These are phyloP conservation scores for Termitomyces sp. DNA, from an alignment of 768 basidiomycete genomes.

Conservation along the genomic window DNA sequence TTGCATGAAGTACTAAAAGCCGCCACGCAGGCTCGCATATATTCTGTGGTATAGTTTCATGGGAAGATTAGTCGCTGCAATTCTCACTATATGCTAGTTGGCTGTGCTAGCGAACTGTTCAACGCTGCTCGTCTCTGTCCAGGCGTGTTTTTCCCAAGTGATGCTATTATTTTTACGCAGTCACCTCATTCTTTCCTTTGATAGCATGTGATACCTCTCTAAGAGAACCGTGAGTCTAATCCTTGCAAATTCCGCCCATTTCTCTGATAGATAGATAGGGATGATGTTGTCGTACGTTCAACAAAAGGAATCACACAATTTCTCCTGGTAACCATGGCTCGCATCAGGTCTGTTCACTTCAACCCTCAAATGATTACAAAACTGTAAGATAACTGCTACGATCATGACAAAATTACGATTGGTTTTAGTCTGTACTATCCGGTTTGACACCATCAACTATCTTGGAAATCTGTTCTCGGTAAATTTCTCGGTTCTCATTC, in stretches of 20 bases:
- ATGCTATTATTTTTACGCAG: background rate
- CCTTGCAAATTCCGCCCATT: background rate
- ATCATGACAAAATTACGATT: slow-evolving; percentile 18
- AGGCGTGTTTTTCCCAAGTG: slow-evolving; percentile 31
- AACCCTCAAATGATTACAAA: slow-evolving; percentile 89
- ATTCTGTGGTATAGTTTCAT: slow-evolving; percentile 58
- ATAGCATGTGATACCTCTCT: slow-evolving; percentile 78
- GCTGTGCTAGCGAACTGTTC: slow-evolving; percentile 83
- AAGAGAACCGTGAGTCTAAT: slow-evolving; percentile 60
- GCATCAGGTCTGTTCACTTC: slow-evolving; percentile 68
- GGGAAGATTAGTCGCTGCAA: background rate
- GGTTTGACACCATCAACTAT: slow-evolving; percentile 72
- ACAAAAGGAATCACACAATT: background rate
- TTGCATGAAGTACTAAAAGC: slow-evolving; percentile 1
- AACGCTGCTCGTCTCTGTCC: slow-evolving; percentile 74
- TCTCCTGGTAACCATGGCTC: background rate
- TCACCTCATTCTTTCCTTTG: background rate
- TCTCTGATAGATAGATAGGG: slow-evolving; percentile 26
- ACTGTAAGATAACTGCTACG: slow-evolving; percentile 48
- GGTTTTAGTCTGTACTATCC: slow-evolving; percentile 71
- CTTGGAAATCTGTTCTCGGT: slow-evolving; percentile 81
- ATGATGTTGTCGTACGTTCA: slow-evolving; percentile 57
- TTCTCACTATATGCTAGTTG: slow-evolving; percentile 32
- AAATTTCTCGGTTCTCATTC: slow-evolving; percentile 5
- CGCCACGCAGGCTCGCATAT: slow-evolving; percentile 68